Conservation (phyloP, 345 rosid species). For the Pugionium cornutum region DNA sequence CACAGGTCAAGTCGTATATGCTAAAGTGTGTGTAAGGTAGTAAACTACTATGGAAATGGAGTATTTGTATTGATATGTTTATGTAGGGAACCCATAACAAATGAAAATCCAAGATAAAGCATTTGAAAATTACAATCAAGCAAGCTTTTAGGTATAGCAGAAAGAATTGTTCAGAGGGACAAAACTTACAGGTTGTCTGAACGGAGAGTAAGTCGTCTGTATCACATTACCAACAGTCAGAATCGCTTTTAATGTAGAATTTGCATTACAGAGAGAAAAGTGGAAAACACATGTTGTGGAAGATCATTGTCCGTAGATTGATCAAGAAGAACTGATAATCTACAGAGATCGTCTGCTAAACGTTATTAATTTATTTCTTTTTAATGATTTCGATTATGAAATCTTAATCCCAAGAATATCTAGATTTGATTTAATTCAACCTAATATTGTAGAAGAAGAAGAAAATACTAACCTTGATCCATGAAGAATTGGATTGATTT, state of each 20-base stretch:
- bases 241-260: background rate
- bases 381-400: too few species aligned
- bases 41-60: constrained; percentile 21
- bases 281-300: background rate
- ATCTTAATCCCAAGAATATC: too few species aligned
- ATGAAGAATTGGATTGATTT: too few species aligned
- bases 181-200: constrained; percentile 70
- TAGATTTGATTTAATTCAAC: too few species aligned
- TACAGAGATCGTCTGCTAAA: background rate
- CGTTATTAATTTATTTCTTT: too few species aligned
- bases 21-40: constrained; percentile 31
- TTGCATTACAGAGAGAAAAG: background rate
- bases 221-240: constrained; percentile 21
- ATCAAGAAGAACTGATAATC: background rate
- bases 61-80: constrained; percentile 23
- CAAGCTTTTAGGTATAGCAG: background rate
- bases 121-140: background rate
- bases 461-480: too few species aligned
- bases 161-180: background rate
- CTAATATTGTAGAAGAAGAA: too few species aligned
- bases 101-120: background rate
- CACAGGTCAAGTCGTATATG: constrained; percentile 19
- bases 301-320: background rate
- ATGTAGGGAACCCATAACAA: background rate
- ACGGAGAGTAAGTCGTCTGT: constrained; percentile 80